phyloP scores from a whole-genome alignment of 2,329 filamentous ascomycete species.

The Aspergillus thermomutatus region DNA sequence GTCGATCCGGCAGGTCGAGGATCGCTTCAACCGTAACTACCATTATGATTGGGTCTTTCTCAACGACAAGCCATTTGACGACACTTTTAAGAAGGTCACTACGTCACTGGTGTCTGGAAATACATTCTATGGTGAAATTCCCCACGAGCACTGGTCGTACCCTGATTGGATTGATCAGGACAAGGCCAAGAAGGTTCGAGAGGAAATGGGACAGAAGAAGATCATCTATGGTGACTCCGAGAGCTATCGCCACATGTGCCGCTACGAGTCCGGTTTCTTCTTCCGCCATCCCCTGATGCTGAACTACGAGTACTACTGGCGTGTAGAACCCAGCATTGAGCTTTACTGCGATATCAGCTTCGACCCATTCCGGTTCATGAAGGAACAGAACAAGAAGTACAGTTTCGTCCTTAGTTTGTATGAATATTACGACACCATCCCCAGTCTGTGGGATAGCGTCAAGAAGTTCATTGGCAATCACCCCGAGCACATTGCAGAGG shows the following conservation, averaged over 20 bases:
- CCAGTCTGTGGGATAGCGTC: conserved; percentile 89
- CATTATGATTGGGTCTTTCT: conserved; percentile 99
- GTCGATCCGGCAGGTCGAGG: conserved; percentile 94
- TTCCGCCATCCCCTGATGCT: conserved; percentile 91
- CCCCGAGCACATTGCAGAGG: conserved; percentile 79
- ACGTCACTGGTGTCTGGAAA: conserved; percentile 85
- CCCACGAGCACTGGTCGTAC: conserved; percentile 94
- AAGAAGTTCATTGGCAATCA: conserved; percentile 91
- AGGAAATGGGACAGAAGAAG: conserved; percentile 90
- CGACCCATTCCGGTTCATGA: conserved; percentile 96
- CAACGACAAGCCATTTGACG: conserved; percentile 92
- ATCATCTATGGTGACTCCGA: conserved; percentile 98
- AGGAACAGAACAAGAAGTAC: conserved; percentile 96
- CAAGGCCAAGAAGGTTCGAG: conserved; percentile 81
- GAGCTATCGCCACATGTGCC: conserved; percentile 99
- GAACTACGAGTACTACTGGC: conserved; percentile 99
- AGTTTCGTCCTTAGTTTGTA: conserved; percentile 93
- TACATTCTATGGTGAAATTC: conserved; percentile 85
- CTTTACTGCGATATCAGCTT: conserved; percentile 94
- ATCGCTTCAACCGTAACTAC: conserved; percentile 95
- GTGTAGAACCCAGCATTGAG: conserved; percentile 94
- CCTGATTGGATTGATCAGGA: conserved; percentile 94
- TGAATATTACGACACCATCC: conserved; percentile 95
- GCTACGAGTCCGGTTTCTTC: conserved; percentile 98
- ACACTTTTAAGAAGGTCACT: conserved; percentile 89